These are phyloP conservation scores for Verticillium nubilum DNA, from an alignment of 2,329 filamentous ascomycete genomes.

Conservation along the genomic window DNA sequence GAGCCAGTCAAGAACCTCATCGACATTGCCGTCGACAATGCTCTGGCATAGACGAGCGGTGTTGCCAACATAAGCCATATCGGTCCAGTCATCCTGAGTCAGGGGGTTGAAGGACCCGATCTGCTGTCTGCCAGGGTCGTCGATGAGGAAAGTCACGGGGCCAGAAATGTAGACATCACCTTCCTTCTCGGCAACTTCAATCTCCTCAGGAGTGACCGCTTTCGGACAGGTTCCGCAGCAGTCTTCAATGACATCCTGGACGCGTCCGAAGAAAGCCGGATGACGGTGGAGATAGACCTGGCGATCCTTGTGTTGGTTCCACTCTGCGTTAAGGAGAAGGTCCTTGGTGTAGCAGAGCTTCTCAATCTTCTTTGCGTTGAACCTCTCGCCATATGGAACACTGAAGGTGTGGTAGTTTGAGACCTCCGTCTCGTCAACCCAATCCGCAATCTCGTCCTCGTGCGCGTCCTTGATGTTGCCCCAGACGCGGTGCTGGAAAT, in stretches of 20 bases:
- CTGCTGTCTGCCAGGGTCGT: slow-evolving; percentile 74
- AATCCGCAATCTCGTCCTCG: slow-evolving; percentile 79
- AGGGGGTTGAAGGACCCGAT: slow-evolving; percentile 72
- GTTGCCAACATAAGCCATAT: slow-evolving; percentile 84
- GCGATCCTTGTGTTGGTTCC: slow-evolving; percentile 75
- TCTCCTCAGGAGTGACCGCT: slow-evolving; percentile 64
- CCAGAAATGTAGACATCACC: slow-evolving; percentile 72
- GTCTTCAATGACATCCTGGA: slow-evolving; percentile 69
- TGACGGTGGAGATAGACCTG: slow-evolving; percentile 75
- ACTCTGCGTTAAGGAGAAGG: slow-evolving; percentile 75
- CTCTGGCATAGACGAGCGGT: slow-evolving; percentile 73
- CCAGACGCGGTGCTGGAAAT: slow-evolving; percentile 32
- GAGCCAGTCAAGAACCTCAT: slow-evolving; percentile 66
- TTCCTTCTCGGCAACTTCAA: slow-evolving; percentile 66
- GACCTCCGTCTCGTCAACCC: slow-evolving; percentile 71
- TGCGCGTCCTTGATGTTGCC: slow-evolving; percentile 74
- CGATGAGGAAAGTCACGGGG: slow-evolving; percentile 66
- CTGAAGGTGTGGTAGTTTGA: slow-evolving; percentile 77
- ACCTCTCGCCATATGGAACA: slow-evolving; percentile 59
- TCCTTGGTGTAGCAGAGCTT: slow-evolving; percentile 79
- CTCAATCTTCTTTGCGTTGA: slow-evolving; percentile 67
- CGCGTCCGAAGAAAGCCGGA: slow-evolving; percentile 76
- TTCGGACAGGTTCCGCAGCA: slow-evolving; percentile 77
- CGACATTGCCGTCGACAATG: slow-evolving; percentile 68
- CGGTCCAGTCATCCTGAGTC: slow-evolving; percentile 79